A percentile compares a stretch with the other conserved stretches of the same genome.
Conservation (phyloP, 2,329 filamentous ascomycete species). For the Talaromyces verruculosus region DNA sequence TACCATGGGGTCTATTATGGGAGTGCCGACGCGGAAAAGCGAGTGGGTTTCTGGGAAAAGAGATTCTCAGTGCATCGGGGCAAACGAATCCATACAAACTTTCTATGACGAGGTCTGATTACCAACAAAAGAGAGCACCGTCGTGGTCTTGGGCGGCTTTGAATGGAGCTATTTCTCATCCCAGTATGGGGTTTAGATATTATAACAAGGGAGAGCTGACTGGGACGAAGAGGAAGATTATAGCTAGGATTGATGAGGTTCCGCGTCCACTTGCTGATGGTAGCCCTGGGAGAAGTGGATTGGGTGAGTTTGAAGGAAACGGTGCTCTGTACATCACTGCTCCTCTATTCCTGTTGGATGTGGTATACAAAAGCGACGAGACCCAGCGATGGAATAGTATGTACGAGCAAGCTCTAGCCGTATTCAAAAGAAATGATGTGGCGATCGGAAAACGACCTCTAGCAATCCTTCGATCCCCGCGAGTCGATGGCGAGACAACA, state of each 20-base stretch:
- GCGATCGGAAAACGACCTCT: background rate
- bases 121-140: background rate
- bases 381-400: background rate
- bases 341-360: slow-evolving; percentile 1
- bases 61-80: slow-evolving; percentile 3
- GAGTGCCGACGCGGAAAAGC: slow-evolving; percentile 12
- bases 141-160: slow-evolving; percentile 16
- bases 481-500: background rate
- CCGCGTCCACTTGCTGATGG: slow-evolving; percentile 4
- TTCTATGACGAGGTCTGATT: background rate
- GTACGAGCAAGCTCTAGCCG: background rate
- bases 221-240: background rate
- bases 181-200: background rate
- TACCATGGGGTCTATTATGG: slow-evolving; percentile 16
- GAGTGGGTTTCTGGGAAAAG: background rate
- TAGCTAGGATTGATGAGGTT: slow-evolving; percentile 3
- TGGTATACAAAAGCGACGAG: slow-evolving; percentile 5
- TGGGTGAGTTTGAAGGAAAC: slow-evolving; percentile 7
- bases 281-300: background rate
- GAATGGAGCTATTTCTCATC: slow-evolving; percentile 6
- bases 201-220: background rate
- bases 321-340: slow-evolving; percentile 2
- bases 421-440: background rate
- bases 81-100: slow-evolving; percentile 1
- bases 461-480: background rate